These are phyloP conservation scores for Pythium sukuiense DNA, from an alignment of 352 stramenopile genomes.

Conservation along the genomic window DNA sequence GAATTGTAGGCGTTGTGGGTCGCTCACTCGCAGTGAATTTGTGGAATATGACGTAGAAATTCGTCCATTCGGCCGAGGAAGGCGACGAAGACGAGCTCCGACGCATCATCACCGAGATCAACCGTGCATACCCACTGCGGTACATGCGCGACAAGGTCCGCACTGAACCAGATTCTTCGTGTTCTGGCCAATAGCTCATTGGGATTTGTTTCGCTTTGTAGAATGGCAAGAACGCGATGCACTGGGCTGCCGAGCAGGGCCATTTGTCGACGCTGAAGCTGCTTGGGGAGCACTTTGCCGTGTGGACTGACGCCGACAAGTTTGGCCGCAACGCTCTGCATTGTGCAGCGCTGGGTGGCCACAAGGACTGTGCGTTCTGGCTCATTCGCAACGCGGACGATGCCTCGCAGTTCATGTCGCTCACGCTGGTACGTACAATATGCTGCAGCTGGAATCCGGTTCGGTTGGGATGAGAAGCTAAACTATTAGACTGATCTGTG, in stretches of 20 bases:
- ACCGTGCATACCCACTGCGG: slow-evolving; percentile 70
- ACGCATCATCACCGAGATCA: slow-evolving; percentile 80
- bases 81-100: slow-evolving; percentile 78
- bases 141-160: slow-evolving; percentile 84
- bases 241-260: slow-evolving; percentile 78
- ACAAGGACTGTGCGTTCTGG: slow-evolving; percentile 84
- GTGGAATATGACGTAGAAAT: slow-evolving; percentile 44
- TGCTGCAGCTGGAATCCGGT: neutral
- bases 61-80: slow-evolving; percentile 81
- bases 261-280: slow-evolving; percentile 82
- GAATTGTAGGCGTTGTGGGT: too few relatives aligned
- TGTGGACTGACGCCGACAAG: slow-evolving; percentile 85
- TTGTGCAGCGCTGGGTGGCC: slow-evolving; percentile 71
- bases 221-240: slow-evolving; percentile 89
- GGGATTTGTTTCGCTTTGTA: slow-evolving; percentile 16
- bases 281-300: slow-evolving; percentile 66
- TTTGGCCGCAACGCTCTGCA: slow-evolving; percentile 86
- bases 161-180: too few relatives aligned
- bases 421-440: slow-evolving; percentile 51
- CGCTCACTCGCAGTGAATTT: neutral
- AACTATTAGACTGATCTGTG: too few relatives aligned
- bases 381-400: slow-evolving; percentile 72
- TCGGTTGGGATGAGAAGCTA: too few relatives aligned
- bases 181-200: neutral
- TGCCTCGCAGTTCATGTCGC: slow-evolving; percentile 65